Base-by-base conservation (phyloP, 2,329 filamentous ascomycete species). In the Xylariaceae sp. region DNA sequence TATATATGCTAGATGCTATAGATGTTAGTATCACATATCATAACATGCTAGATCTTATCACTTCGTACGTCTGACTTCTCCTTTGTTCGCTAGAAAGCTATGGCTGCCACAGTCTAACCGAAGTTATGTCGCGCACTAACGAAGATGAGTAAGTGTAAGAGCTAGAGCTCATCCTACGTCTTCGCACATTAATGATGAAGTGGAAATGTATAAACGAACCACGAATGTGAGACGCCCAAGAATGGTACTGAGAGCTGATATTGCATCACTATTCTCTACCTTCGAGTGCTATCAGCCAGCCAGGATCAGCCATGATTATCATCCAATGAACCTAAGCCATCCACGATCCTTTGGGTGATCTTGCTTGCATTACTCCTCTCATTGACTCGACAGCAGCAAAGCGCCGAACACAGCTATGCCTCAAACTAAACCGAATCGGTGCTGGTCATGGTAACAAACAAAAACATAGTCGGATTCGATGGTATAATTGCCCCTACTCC, bases 401-500 rank as follows among this genome's bases (percentile, higher is more conserved):
- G 29, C 24, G 18, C 35, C 44, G 13, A 23, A 35, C 41, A 29
- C 24, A 20, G 35, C 10, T 39, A 35, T 45, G 41, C 30, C 35
- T 51, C 33, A 24, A 24, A 21, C 49, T 46, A 49, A 53, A 53
- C 39, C 35, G 47, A 35, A 36, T 42, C 40, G 42, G 39, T 46
- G 48, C 43, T 49, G 37, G 41, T 49, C 30, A 23, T 41, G 32
- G 26, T 59, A 61, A 64, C 60, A 66, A 64, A 66, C 59, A 67
- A 65, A 61, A 64, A 55, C 32, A 45, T 46, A 52, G 62, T 65
- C 33, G 55, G 59, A 64, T 59, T 64, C 57, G 61, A 63, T 70
- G 67, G 67, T 70, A 70, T 70, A 69, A 53, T 64, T 57, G 61
- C 60, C 62, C 63, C 61, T 57, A 55, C 63, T 64, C 66, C 64